Base-by-base conservation (phyloP, 2,329 filamentous ascomycete species). In the Alternaria sp. region DNA sequence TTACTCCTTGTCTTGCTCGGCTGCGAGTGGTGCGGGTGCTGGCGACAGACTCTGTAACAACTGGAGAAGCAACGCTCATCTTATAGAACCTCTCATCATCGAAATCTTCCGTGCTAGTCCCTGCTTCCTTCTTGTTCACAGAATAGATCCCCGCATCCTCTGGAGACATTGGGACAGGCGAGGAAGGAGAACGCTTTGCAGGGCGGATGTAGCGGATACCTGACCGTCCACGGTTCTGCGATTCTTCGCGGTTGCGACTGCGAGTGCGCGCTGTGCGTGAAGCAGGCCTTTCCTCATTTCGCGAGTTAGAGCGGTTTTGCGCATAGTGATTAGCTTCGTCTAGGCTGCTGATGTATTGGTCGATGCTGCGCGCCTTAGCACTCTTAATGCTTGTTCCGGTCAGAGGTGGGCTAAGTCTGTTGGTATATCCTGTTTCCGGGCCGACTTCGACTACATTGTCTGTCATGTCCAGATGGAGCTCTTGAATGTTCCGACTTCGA, bases 121-220 rank as follows among this genome's bases (percentile, higher is more conserved):
- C 66, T n/a, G 70, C 69, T 51, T 76, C 78, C 48, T 80, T 79
- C 61, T 81, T 83, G 44, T 75, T 73, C 28, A 51, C 79, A 72
- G 61, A 92, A 76, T 75, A 75, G 12, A 81, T 72, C 3, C 79
- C 80, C 18, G 82, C 79, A 70, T 97, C 93, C 69, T 97, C 92
- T 0, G 93, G 93, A 3, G 94, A 96, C 94, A 97, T 97, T 3
- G 94, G 93, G 2, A 97, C 86, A 0, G 94, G 94, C 0, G 94
- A 97, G 2, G 93, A 96, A 1, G 94, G 94, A 1, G 94, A 97
- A 22, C 91, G 86, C 79, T 97, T 96, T 12, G 89, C 87, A 18
- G 91, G 87, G 72, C 88, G 90, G 63, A 90, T 93, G 65, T 89
- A 90, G 22, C 89, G 86, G 44, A 86, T 84, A 12, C 85, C 81